These are phyloP conservation scores for Cladosporium velox DNA, from an alignment of 2,329 filamentous ascomycete genomes.

Conservation along the genomic window DNA sequence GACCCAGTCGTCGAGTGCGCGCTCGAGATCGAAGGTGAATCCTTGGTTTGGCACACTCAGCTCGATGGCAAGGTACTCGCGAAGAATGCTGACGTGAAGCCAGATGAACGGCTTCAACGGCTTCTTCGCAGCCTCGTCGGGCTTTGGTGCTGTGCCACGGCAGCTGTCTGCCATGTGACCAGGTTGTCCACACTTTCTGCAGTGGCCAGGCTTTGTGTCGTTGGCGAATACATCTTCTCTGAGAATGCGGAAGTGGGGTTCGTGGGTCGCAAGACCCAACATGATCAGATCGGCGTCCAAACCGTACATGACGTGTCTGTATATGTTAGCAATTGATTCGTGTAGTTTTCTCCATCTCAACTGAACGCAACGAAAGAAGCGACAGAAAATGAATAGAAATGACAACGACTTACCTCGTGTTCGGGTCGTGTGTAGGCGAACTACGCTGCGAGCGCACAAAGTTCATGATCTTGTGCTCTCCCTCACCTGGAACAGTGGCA, in stretches of 20 bases:
- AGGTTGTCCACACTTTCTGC: constrained; percentile 86
- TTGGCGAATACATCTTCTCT: constrained; percentile 97
- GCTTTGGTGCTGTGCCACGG: constrained; percentile 76
- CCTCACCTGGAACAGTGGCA: constrained; percentile 94
- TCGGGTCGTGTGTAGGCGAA: constrained; percentile 89
- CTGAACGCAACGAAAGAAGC: constrained; percentile 1
- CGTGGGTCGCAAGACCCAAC: constrained; percentile 94
- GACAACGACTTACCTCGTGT: constrained; percentile 56
- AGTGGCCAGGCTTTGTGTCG: constrained; percentile 77
- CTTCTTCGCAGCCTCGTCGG: constrained; percentile 75
- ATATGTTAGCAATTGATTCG: background rate
- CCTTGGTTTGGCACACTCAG: constrained; percentile 78
- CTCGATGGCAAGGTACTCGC: constrained; percentile 91
- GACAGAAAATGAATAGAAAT: constrained; percentile 19
- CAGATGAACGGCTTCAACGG: constrained; percentile 93
- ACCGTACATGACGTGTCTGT: constrained; percentile 92
- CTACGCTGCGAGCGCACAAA: constrained; percentile 92
- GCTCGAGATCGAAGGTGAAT: constrained; percentile 90
- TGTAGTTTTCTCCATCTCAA: background rate
- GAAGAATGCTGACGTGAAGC: constrained; percentile 87
- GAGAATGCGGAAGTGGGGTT: constrained; percentile 93
- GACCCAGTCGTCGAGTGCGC: constrained; percentile 95
- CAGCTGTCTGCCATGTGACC: constrained; percentile 90
- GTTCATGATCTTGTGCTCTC: constrained; percentile 99
- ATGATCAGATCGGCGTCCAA: constrained; percentile 98